Percentiles rank a stretch among this genome's conserved stretches.
Evolutionary conservation across 169 alveolate species (phyloP).

Genomic region (Cryptosporidium sp.): DNA sequence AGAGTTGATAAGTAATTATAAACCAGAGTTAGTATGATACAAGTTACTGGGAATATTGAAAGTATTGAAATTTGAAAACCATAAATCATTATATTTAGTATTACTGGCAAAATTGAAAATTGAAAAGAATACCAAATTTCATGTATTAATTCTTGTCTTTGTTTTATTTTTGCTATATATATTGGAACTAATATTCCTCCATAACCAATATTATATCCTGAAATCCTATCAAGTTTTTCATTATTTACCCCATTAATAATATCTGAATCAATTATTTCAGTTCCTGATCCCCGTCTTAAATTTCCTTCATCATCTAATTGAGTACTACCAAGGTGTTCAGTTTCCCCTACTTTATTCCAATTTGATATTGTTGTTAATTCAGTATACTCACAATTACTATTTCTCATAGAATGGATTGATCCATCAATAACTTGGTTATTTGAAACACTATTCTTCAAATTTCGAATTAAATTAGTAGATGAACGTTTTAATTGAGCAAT

Average conservation of each 20-base stretch:
- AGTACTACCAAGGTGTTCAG: not conserved
- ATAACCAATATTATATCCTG: slow-evolving; percentile 42
- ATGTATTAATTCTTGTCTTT: slow-evolving; percentile 50
- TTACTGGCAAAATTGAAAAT: slow-evolving; percentile 35
- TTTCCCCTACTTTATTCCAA: not conserved
- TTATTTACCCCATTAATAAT: not conserved
- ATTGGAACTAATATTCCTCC: slow-evolving; percentile 64
- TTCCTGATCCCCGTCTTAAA: not conserved
- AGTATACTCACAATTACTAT: slow-evolving; percentile 13
- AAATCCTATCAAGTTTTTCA: not conserved
- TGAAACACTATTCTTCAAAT: not conserved
- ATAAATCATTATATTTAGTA: slow-evolving; percentile 13
- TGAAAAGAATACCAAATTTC: slow-evolving; percentile 54
- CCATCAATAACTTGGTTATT: not conserved
- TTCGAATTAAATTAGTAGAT: not conserved
- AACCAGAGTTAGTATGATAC: slow-evolving; percentile 28
- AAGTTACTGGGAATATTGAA: slow-evolving; percentile 61
- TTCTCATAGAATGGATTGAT: not conserved
- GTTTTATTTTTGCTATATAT: slow-evolving; percentile 66
- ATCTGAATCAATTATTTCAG: not conserved
- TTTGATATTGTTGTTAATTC: not conserved
- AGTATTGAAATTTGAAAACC: slow-evolving; percentile 35
- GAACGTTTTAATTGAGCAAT: slow-evolving; percentile 31
- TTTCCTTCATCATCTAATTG: not conserved
- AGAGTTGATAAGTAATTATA: slow-evolving; percentile 48